Evolutionary conservation across 2,329 filamentous ascomycete genomes (phyloP).

Genomic region (Aspergillus sp.): DNA sequence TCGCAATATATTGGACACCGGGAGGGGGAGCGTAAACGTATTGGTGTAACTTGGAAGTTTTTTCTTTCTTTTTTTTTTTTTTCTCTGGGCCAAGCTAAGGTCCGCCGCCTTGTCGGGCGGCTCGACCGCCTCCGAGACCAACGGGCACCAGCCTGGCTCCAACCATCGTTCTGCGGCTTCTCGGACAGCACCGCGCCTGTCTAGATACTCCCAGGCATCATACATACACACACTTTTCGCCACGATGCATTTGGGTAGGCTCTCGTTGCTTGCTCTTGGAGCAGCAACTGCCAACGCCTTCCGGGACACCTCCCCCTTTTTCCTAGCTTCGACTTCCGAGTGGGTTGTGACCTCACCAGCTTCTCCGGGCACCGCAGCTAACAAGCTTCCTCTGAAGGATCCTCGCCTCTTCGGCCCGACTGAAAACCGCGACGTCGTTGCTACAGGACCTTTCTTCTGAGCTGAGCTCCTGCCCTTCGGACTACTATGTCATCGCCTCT

Average conservation of each 20-base stretch:
- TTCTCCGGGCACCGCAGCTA: slow-evolving; percentile 21
- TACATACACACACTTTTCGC: slow-evolving; percentile 8
- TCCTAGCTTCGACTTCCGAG: slow-evolving; percentile 82
- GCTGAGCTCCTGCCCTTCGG: slow-evolving; percentile 68
- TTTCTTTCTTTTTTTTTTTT: neutral
- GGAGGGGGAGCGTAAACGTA: slow-evolving; percentile 5
- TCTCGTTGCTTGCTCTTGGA: slow-evolving; percentile 52
- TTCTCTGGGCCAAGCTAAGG: slow-evolving; percentile 23
- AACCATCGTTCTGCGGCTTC: slow-evolving; percentile 27
- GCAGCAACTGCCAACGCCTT: slow-evolving; percentile 68
- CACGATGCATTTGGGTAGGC: slow-evolving; percentile 44
- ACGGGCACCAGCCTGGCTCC: slow-evolving; percentile 26
- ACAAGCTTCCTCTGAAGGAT: slow-evolving; percentile 31
- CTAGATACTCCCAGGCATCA: neutral
- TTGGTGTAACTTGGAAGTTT: neutral
- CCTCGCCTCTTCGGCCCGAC: slow-evolving; percentile 39
- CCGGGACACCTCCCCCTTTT: slow-evolving; percentile 82
- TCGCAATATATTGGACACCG: slow-evolving; percentile 3
- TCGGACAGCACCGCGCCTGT: slow-evolving; percentile 12
- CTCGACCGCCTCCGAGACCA: slow-evolving; percentile 36
- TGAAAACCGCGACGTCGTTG: slow-evolving; percentile 47
- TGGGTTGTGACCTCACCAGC: slow-evolving; percentile 48
- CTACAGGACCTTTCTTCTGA: slow-evolving; percentile 42
- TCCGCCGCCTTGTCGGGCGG: slow-evolving; percentile 22
- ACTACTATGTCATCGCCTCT: slow-evolving; percentile 73